A percentile compares a stretch with the other conserved stretches of the same genome.
These are phyloP conservation scores for Ramaria rubella DNA, from an alignment of 768 basidiomycete species.

Conservation along the genomic window DNA sequence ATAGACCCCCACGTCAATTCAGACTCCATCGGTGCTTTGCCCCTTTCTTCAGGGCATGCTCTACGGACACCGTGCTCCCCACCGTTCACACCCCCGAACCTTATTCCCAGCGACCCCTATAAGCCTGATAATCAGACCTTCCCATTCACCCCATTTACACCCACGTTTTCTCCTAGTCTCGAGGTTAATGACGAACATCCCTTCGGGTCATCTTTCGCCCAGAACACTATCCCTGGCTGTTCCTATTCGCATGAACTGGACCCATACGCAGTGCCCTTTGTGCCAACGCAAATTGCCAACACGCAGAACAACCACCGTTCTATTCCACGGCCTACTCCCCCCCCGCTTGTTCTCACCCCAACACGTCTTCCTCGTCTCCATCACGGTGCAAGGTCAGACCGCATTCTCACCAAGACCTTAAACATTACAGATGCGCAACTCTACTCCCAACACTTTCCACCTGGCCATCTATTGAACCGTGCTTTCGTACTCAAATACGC, in stretches of 20 bases:
- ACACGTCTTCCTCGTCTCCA: not conserved
- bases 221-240: not conserved
- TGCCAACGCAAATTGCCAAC: not conserved
- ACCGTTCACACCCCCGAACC: not conserved
- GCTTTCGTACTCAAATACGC: constrained; percentile 54
- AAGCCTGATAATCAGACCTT: not conserved
- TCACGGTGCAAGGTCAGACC: not conserved
- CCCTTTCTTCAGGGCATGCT: not conserved
- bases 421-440: not conserved
- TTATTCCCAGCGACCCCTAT: not conserved
- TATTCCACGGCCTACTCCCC: not conserved
- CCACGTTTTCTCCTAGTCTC: not conserved
- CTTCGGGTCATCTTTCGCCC: not conserved
- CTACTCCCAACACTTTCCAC: constrained; percentile 51
- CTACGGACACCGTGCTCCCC: not conserved
- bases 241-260: not conserved
- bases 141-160: not conserved
- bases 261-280: not conserved
- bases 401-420: not conserved
- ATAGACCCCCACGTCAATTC: too few relatives aligned
- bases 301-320: not conserved
- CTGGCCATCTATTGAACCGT: constrained; percentile 51
- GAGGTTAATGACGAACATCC: not conserved
- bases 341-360: not conserved
- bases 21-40: too few relatives aligned